These are phyloP conservation scores for Acarospora socialis DNA, from an alignment of 2,329 filamentous ascomycete species.

Conservation along the genomic window DNA sequence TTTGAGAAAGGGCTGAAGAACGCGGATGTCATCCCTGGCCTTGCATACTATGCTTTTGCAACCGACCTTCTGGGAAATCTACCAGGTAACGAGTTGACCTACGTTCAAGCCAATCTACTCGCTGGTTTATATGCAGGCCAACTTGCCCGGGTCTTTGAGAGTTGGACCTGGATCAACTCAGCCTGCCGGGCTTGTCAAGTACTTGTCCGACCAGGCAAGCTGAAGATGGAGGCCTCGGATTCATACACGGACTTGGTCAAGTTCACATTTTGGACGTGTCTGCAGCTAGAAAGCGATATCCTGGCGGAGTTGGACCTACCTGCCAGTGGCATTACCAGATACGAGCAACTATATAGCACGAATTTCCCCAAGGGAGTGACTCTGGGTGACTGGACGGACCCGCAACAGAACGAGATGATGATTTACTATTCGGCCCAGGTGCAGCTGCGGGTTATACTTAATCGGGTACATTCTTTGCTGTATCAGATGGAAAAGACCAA, in stretches of 20 bases:
- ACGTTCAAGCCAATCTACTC: constrained; percentile 73
- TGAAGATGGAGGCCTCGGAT: constrained; percentile 44
- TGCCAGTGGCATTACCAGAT: constrained; percentile 43
- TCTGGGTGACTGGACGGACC: constrained; percentile 21
- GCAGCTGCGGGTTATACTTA: constrained; percentile 34
- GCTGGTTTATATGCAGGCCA: constrained; percentile 84
- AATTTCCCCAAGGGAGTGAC: constrained; percentile 23
- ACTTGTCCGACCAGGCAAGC: constrained; percentile 63
- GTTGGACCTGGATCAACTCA: constrained; percentile 54
- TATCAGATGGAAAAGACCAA: constrained; percentile 39
- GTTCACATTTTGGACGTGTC: constrained; percentile 81
- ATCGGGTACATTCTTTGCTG: constrained; percentile 18
- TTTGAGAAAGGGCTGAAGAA: constrained; percentile 52
- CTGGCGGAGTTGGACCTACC: constrained; percentile 67
- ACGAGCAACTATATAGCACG: constrained; percentile 37
- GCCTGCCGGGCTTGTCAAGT: constrained; percentile 50
- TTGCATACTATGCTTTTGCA: constrained; percentile 80
- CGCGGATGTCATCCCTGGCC: constrained; percentile 71
- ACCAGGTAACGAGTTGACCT: constrained; percentile 64
- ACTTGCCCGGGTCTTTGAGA: constrained; percentile 72
- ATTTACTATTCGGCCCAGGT: constrained; percentile 49
- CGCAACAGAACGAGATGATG: constrained; percentile 31
- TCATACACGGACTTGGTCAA: constrained; percentile 48
- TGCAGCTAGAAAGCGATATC: constrained; percentile 90
- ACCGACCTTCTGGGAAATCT: constrained; percentile 76